Evolutionary conservation across 805 yeast genomes (phyloP), one percentile per base, ranked within the genome.

Genomic region (Kregervanrija delftensis): DNA sequence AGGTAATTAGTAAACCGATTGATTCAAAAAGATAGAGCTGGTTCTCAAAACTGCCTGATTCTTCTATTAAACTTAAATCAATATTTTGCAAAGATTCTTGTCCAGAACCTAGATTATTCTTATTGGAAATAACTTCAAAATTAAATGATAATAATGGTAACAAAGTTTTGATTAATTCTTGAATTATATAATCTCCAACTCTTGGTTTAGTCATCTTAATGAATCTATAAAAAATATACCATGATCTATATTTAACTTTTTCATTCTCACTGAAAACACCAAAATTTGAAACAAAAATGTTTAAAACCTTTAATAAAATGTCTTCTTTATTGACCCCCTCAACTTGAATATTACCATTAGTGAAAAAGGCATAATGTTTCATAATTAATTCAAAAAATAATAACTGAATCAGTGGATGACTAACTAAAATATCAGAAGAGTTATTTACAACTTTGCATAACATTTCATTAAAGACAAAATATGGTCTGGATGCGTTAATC

Each of bases 201-300:
- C 75, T 67, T 33, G 89, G 88, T 57, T 81, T 83, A 2, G 91
- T 82, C 39, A 83, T 68, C 59, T 84, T 87, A 49, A 89, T 73
- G 56, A 90, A 86, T 60, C 95, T 76, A 57, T 82, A 82, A 55
- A 91, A 87, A 50, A 90, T 69, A 61, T 87, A 91, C 96, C 98
- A 93, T 36, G 95, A 75, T 61, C 97, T 80, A 45, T 79, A 72
- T 55, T 89, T 80, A 4, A 90, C 96, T 49, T 79, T 83, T 46
- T 76, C 83, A 52, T 75, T 72, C 5, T 73, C 69, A 64, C 83
- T 87, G 62, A 87, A 89, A 49, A 91, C 76, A 12, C 97, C 98
- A 53, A 82, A 74, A 33, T 80, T 81, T 13, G 93, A 79, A 38
- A 88, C 78, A 59, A 93, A 91, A 16, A 86, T 74, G 53, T 86